phyloP scores from a whole-genome alignment of 495 filamentous ascomycete species.

The Annulohypoxylon nitens region DNA sequence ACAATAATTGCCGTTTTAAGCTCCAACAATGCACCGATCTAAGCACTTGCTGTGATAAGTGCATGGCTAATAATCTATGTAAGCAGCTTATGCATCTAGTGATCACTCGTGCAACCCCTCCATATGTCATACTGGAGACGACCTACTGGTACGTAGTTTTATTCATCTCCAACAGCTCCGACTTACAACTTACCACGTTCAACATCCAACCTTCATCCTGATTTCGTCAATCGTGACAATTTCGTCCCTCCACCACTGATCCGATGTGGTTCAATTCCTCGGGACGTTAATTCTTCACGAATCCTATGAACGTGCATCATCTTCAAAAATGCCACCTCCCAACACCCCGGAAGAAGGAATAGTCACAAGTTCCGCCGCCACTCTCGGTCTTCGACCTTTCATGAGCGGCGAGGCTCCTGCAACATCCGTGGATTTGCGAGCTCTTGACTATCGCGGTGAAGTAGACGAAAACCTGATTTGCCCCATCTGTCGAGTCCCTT shows the following conservation, averaged over 20 bases:
- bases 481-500: constrained; percentile 83
- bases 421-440: constrained; percentile 68
- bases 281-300: constrained; percentile 22
- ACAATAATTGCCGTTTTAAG: constrained; percentile 8
- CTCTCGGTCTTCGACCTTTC: constrained; percentile 39
- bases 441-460: constrained; percentile 75
- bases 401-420: constrained; percentile 21
- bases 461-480: constrained; percentile 86
- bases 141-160: too few relatives aligned
- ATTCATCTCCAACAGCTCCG: constrained; percentile 6
- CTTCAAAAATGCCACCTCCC: constrained; percentile 50
- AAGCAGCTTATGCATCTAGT: constrained; percentile 4
- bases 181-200: not conserved
- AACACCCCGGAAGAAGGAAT: constrained; percentile 55
- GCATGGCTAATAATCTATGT: too few relatives aligned
- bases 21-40: not conserved
- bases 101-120: constrained; percentile 11
- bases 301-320: constrained; percentile 19
- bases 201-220: constrained; percentile 5
- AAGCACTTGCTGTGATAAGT: not conserved
- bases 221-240: constrained; percentile 7
- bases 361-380: constrained; percentile 31
- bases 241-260: constrained; percentile 3
- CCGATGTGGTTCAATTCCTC: constrained; percentile 12
- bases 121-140: constrained; percentile 10